Conservation (phyloP, 108 stramenopile genomes). For the Cyclotella atomus region DNA sequence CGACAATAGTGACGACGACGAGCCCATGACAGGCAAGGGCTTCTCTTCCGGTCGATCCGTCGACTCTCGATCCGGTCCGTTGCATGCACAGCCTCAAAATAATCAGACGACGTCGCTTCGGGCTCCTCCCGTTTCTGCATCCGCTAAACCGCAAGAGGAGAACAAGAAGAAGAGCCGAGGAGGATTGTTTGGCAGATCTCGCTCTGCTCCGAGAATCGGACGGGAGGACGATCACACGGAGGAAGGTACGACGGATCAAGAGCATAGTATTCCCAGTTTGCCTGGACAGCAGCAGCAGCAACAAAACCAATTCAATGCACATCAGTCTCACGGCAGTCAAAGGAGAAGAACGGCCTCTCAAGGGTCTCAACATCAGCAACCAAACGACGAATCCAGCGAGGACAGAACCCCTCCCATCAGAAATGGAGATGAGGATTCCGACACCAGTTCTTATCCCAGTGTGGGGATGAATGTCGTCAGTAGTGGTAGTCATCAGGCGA, state of each 20-base stretch:
- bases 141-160: neutral
- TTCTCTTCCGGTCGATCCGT: neutral
- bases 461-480: slow-evolving; percentile 12
- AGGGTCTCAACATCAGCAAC: neutral
- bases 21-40: slow-evolving; percentile 29
- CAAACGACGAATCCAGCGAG: neutral
- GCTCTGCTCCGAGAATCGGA: neutral
- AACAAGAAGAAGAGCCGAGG: neutral
- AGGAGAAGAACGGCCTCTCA: neutral
- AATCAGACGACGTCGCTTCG: neutral
- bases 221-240: neutral
- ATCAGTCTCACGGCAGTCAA: neutral
- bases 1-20: slow-evolving; percentile 22
- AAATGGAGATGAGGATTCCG: slow-evolving; percentile 5
- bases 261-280: neutral
- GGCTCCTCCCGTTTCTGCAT: no score
- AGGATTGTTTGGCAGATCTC: neutral
- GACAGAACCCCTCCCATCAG: neutral
- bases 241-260: neutral
- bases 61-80: neutral
- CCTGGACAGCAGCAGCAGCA: neutral
- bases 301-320: neutral
- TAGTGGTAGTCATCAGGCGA: no score
- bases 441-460: neutral
- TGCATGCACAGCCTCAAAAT: neutral